A percentile compares a stretch with the other conserved stretches of the same genome.
These are phyloP conservation scores for Biscogniauxia sp. DNA, from an alignment of 2,329 filamentous ascomycete species.

Conservation along the genomic window DNA sequence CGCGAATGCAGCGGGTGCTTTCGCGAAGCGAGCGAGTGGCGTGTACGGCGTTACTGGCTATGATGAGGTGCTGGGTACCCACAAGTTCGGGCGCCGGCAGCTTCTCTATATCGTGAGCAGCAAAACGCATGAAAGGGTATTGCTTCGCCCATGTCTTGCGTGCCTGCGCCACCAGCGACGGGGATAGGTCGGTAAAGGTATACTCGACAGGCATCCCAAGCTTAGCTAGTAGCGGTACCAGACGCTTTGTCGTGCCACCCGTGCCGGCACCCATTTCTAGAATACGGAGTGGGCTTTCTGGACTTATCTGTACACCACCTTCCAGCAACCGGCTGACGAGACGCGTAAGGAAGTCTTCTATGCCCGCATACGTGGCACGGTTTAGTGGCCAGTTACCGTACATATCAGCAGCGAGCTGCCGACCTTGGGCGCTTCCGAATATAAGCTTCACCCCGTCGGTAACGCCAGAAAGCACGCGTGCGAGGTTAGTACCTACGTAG, in stretches of 20 bases:
- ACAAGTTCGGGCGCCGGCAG: conserved; percentile 20
- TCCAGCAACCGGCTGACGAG: too few species aligned
- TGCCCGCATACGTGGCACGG: too few species aligned
- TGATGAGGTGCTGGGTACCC: conserved; percentile 32
- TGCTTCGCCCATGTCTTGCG: conserved; percentile 23
- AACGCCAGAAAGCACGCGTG: conserved; percentile 31
- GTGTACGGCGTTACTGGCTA: conserved; percentile 35
- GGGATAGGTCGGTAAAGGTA: conserved; percentile 40
- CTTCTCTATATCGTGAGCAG: conserved; percentile 31
- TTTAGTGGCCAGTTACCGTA: conserved; percentile 21
- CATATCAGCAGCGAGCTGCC: conserved; percentile 34
- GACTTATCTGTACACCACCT: too few species aligned
- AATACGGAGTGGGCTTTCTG: conserved; percentile 1
- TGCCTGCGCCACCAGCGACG: conserved; percentile 31
- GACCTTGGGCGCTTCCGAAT: conserved; percentile 36
- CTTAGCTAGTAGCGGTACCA: conserved; percentile 28
- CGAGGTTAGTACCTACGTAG: conserved; percentile 28
- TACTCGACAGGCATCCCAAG: conserved; percentile 34
- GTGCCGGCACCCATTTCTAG: conserved; percentile 34
- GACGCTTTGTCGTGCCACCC: conserved; percentile 34
- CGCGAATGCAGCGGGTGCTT: conserved; percentile 18
- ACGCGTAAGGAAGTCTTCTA: too few species aligned
- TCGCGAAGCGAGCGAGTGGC: conserved; percentile 30
- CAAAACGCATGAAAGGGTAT: conserved; percentile 30
- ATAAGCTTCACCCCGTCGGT: conserved; percentile 38